Evolutionary conservation across 1,139 yeast genomes (phyloP).

Genomic region (Komagataea norvegica): DNA sequence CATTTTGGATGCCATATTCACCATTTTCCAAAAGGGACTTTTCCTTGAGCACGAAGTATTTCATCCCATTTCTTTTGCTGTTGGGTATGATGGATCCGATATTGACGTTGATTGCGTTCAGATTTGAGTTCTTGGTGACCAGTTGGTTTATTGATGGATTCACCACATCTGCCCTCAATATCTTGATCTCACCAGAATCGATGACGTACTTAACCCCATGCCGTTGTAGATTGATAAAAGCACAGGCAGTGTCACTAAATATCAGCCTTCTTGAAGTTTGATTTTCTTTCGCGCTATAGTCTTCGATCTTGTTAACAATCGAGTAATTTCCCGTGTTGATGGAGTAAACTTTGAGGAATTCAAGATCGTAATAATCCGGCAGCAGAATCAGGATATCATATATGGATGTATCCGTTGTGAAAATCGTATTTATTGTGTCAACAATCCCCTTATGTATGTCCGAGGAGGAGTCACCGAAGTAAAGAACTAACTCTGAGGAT

Average conservation of each 20-base stretch:
- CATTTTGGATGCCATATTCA: background rate
- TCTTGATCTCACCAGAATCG: slow-evolving; percentile 4
- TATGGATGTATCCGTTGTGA: background rate
- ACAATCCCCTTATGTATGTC: slow-evolving; percentile 1
- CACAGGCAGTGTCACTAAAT: slow-evolving; percentile 1
- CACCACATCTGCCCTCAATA: slow-evolving; percentile 1
- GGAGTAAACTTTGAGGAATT: background rate
- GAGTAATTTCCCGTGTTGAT: background rate
- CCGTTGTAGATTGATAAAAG: background rate
- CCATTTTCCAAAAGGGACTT: background rate
- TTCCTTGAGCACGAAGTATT: slow-evolving; percentile 6
- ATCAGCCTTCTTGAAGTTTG: slow-evolving; percentile 1
- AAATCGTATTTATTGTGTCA: slow-evolving; percentile 2
- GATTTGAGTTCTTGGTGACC: background rate
- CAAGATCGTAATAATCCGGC: slow-evolving; percentile 1
- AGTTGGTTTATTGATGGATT: slow-evolving; percentile 5
- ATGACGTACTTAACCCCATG: slow-evolving; percentile 5
- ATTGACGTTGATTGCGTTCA: background rate
- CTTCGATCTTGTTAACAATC: slow-evolving; percentile 5
- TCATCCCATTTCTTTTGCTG: background rate
- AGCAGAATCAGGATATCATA: slow-evolving; percentile 5
- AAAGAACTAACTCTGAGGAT: background rate
- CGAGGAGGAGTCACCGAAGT: background rate
- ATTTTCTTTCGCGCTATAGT: background rate
- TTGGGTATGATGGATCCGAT: slow-evolving; percentile 1